A percentile compares a stretch with the other conserved stretches of the same genome.
phyloP scores from a whole-genome alignment of 768 basidiomycete species.

The Mycena crocata region DNA sequence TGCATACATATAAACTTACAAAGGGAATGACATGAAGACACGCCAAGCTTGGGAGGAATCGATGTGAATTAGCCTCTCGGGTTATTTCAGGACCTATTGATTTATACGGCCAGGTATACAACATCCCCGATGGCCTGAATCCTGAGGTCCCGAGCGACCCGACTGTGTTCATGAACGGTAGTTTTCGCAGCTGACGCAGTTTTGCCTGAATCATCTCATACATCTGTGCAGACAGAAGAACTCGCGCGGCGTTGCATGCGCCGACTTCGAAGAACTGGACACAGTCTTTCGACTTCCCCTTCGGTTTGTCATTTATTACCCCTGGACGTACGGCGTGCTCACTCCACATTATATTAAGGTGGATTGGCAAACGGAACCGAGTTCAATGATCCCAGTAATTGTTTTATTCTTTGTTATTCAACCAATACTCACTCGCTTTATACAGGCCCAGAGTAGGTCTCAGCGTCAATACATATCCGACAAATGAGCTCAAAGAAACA shows the following conservation, averaged over 20 bases:
- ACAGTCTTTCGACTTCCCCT: slow-evolving; percentile 37
- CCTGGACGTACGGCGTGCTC: too few relatives aligned
- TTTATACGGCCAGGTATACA: slow-evolving; percentile 52
- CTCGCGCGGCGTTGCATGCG: slow-evolving; percentile 73
- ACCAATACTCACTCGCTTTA: neutral
- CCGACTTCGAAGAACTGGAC: slow-evolving; percentile 67
- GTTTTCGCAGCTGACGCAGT: neutral
- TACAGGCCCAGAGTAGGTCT: slow-evolving; percentile 37
- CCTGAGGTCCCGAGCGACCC: slow-evolving; percentile 57
- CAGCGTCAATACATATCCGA: too few relatives aligned
- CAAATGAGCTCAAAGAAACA: slow-evolving; percentile 26
- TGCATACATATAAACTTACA: too few relatives aligned
- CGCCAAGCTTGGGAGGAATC: slow-evolving; percentile 24
- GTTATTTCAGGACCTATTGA: neutral
- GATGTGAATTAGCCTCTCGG: slow-evolving; percentile 48
- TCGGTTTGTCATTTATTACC: slow-evolving; percentile 40
- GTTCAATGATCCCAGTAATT: slow-evolving; percentile 26
- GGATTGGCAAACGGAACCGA: neutral
- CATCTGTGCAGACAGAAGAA: slow-evolving; percentile 52
- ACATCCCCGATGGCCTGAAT: slow-evolving; percentile 66
- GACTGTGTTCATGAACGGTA: slow-evolving; percentile 69
- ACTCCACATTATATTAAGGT: slow-evolving; percentile 4
- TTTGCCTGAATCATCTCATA: neutral
- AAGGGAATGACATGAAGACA: neutral
- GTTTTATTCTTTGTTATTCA: neutral